Base-by-base conservation (phyloP, 148 eudicot species). In the Silene uniflora region DNA sequence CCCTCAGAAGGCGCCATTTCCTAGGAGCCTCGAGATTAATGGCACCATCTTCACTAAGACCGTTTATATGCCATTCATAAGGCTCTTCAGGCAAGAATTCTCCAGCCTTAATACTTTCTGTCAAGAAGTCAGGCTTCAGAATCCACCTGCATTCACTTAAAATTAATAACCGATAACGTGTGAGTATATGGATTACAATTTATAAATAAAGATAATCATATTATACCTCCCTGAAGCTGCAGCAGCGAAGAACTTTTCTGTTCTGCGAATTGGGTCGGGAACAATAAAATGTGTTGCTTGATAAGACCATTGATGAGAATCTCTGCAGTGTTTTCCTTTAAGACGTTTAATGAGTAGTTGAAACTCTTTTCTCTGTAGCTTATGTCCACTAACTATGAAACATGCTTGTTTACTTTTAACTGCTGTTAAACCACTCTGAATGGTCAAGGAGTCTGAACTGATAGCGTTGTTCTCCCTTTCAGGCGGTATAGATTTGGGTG, bases 211-310 rank as follows among this genome's bases (percentile, higher is more conserved):
- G 66, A 21, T 5, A 24, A n/a, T 11, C n/a, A 64, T 35, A 64
- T 46, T 39, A 77, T 73, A 92, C 99, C 99, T 88, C 83, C 99
- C 99, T 46, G 99, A 91, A 44, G 98, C 97, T 25, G 93, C 98
- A 80, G 99, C 99, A 72, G 97, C 98, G 80, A 95, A 95, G 71
- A 95, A 89, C 81, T 95, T 95, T 65, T 95, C 99, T 18, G 98
- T 92, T 84, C 99, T 87, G 73, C 93, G 86, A 27, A 92, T 72
- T 23, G 97, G 97, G 72, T 89, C 99, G 0, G 99, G 94, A 75
- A 87, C 87, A 77, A 95, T 79, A 60, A 95, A 92, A 82, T 95
- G 99, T 35, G 99, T 92, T 62, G 99, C 99, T 74, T 95, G 96
- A 81, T 95, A 95, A 32, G 94, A 89, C 99, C 99, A 95, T 44